These are phyloP conservation scores for Kluyveromyces starmeri DNA, from an alignment of 805 yeast species.

Conservation along the genomic window DNA sequence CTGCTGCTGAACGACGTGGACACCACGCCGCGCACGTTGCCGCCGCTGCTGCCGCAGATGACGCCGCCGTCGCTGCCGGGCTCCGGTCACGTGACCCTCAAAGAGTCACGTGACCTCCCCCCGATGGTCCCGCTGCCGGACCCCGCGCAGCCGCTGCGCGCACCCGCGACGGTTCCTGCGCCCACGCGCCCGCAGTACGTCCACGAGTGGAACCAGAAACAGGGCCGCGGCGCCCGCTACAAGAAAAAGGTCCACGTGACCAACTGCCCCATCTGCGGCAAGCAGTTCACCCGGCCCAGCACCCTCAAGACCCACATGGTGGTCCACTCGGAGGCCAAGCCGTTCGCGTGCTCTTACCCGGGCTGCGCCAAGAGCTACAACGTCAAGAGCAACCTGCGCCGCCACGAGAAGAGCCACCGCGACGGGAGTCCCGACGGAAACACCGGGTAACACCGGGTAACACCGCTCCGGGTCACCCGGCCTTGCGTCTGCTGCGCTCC, in stretches of 20 bases:
- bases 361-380: slow-evolving; percentile 62
- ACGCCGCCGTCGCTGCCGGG: neutral
- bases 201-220: slow-evolving; percentile 4
- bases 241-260: slow-evolving; percentile 19
- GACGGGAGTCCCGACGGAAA: too few relatives aligned
- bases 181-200: slow-evolving; percentile 2
- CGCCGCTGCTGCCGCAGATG: neutral
- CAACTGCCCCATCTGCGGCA: slow-evolving; percentile 50
- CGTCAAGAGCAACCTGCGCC: slow-evolving; percentile 72
- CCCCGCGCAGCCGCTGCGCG: too few relatives aligned
- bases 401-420: slow-evolving; percentile 71
- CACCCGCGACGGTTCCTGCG: too few relatives aligned
- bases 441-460: too few relatives aligned
- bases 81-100: too few relatives aligned
- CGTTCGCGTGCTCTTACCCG: slow-evolving; percentile 52
- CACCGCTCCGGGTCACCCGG: too few relatives aligned
- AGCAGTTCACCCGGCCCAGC: slow-evolving; percentile 73
- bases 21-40: neutral
- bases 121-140: too few relatives aligned
- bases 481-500: too few relatives aligned
- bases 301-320: slow-evolving; percentile 71
- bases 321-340: slow-evolving; percentile 73
- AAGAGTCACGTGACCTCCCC: too few relatives aligned
- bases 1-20: neutral
- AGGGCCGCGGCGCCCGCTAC: slow-evolving; percentile 5